A percentile compares a stretch with the other conserved stretches of the same genome.
Evolutionary conservation across 2,329 filamentous ascomycete species (phyloP).

Genomic region (Calonectria pseudoreteaudii): DNA sequence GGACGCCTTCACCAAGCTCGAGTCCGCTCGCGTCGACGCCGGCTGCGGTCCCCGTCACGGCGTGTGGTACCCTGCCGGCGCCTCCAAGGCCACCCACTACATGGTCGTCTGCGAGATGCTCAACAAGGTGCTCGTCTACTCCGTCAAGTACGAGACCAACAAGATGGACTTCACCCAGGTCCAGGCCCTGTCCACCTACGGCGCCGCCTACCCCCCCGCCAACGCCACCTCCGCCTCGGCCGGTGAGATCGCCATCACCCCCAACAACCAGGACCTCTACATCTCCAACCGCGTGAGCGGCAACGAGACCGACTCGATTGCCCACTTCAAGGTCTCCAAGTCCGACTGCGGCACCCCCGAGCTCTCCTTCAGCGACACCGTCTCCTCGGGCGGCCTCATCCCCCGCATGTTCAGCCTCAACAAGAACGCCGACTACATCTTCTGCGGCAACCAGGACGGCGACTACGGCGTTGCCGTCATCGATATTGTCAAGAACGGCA

Average conservation of each 20-base stretch:
- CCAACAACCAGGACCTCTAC: conserved; percentile 59
- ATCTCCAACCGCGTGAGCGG: conserved; percentile 64
- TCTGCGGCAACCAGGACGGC: conserved; percentile 61
- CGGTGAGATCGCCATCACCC: conserved; percentile 57
- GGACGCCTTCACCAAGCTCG: conserved; percentile 54
- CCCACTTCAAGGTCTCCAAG: conserved; percentile 55
- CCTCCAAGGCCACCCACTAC: conserved; percentile 56
- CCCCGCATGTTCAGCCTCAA: conserved; percentile 62
- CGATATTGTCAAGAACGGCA: conserved; percentile 45
- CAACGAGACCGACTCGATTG: conserved; percentile 58
- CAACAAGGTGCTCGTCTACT: conserved; percentile 58
- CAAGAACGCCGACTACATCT: conserved; percentile 53
- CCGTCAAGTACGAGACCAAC: conserved; percentile 52
- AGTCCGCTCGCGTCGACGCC: conserved; percentile 46
- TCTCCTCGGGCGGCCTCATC: conserved; percentile 49
- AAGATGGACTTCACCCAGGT: conserved; percentile 50
- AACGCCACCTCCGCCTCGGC: conserved; percentile 54
- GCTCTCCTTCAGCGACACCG: conserved; percentile 49
- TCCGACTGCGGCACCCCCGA: conserved; percentile 36
- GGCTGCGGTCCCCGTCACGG: conserved; percentile 64
- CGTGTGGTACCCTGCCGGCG: conserved; percentile 56
- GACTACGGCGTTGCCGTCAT: conserved; percentile 55
- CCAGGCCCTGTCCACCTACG: conserved; percentile 57
- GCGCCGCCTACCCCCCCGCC: conserved; percentile 47
- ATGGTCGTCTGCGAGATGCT: conserved; percentile 59